These are phyloP conservation scores for Dioscorea zingiberensis DNA, from an alignment of 106 monocot species.

Conservation along the genomic window DNA sequence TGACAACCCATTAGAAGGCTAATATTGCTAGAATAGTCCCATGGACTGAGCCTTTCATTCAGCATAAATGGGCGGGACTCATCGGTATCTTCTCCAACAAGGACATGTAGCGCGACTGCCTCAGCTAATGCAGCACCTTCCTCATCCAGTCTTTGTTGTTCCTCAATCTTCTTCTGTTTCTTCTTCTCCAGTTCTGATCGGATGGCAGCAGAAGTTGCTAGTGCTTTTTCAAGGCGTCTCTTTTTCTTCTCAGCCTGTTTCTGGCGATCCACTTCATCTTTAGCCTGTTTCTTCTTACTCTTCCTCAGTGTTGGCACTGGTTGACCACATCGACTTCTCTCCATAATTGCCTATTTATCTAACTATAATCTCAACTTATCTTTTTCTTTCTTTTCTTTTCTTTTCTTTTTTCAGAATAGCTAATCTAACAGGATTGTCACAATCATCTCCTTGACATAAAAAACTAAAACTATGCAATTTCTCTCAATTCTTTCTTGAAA, in stretches of 20 bases:
- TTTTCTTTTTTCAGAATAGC: no score
- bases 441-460: no score
- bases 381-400: no score
- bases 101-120: constrained; percentile 88
- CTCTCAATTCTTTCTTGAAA: no score
- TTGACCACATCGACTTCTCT: constrained; percentile 43
- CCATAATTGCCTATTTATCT: constrained; percentile 31
- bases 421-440: no score
- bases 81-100: constrained; percentile 73
- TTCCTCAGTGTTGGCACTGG: constrained; percentile 35
- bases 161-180: constrained; percentile 90
- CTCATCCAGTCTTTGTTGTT: constrained; percentile 73
- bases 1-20: constrained; percentile 38
- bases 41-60: constrained; percentile 17
- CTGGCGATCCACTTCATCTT: constrained; percentile 72
- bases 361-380: no score
- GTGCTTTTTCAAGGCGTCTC: constrained; percentile 88
- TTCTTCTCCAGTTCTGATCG: constrained; percentile 88
- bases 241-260: constrained; percentile 98
- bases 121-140: constrained; percentile 93
- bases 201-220: constrained; percentile 89
- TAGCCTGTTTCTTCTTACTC: constrained; percentile 75
- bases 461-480: no score
- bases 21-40: constrained; percentile 16
- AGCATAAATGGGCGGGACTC: constrained; percentile 35